Base-by-base conservation (phyloP, 176 grass and related monocot genomes). In the Lolium perenne region DNA sequence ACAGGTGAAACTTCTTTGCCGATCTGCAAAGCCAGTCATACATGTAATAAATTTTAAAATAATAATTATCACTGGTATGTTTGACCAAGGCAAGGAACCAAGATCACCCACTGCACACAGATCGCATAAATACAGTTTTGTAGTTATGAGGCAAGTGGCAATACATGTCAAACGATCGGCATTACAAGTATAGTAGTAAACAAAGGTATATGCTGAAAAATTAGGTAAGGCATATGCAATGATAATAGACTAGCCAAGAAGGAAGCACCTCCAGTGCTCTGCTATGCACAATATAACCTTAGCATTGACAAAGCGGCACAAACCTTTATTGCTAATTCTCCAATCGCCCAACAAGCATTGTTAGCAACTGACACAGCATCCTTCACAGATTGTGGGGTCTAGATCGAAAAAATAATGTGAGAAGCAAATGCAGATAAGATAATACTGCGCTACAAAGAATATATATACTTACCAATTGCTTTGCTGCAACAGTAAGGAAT, bases 271-370 rank as follows among this genome's bases (percentile, higher is more conserved):
- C 3, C 4, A 21, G 22, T 62, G 59, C 59, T 62, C 21, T 25
- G 23, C 2, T 72, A 53, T 82, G 79, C 10, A 45, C 15, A 54
- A 65, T 29, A 75, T 48, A 83, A 63, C 54, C 1, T 43, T 65
- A 80, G 58, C 25, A 45, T 78, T 55, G 54, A 18, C 46, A 73
- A 40, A 59, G 32, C 59, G 49, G 20, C 71, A 79, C 93, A 12
- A 23, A 98, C 93, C 91, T 98, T 95, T 82, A 95, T 89, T 51
- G 91, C 95, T 78, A 98, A 79, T 95, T 98, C 93, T 79, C 95
- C 95, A 77, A 98, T 94, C 50, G 90, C 93, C 93, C 93, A 95
- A 62, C 95, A 98, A 81, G 95, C 95, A 91, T 95, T 98, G 74
- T 98, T 98, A 58, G 95, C 95, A 16, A 95, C 95, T 49, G 95